phyloP scores from a whole-genome alignment of 345 rosid species.

The Syzygium oleosum region DNA sequence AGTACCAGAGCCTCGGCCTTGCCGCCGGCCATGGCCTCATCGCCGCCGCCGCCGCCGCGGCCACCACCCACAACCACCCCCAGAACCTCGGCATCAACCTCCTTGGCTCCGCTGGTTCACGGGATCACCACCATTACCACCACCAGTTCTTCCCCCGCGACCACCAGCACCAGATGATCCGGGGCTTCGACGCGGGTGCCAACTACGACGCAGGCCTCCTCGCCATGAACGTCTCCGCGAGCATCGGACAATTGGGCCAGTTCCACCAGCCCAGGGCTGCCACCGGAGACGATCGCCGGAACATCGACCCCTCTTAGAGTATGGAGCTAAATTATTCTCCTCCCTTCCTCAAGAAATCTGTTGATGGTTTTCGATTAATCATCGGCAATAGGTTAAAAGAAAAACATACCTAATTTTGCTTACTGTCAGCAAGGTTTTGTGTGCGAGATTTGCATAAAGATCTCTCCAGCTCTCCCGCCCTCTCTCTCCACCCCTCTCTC shows the following conservation, averaged over 20 bases:
- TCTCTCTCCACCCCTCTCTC: too few relatives aligned
- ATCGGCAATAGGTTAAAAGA: not conserved
- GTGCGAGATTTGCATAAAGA: not conserved
- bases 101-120: constrained; percentile 39
- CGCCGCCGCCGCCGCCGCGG: constrained; percentile 42
- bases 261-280: constrained; percentile 81
- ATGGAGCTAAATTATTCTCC: not conserved
- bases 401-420: not conserved
- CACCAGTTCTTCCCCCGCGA: constrained; percentile 74
- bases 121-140: constrained; percentile 51
- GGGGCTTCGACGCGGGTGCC: constrained; percentile 41
- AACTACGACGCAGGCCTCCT: constrained; percentile 50
- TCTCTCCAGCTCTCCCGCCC: not conserved
- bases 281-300: constrained; percentile 65
- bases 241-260: constrained; percentile 69
- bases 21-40: constrained; percentile 40
- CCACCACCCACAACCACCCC: constrained; percentile 22
- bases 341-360: not conserved
- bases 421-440: not conserved
- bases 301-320: constrained; percentile 73
- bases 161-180: constrained; percentile 52
- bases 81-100: constrained; percentile 53
- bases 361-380: not conserved
- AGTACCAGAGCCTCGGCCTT: constrained; percentile 11
- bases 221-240: constrained; percentile 53